A percentile compares a stretch with the other conserved stretches of the same genome.
Conservation (phyloP, 1,139 yeast genomes). For the Williopsis jadinii region DNA sequence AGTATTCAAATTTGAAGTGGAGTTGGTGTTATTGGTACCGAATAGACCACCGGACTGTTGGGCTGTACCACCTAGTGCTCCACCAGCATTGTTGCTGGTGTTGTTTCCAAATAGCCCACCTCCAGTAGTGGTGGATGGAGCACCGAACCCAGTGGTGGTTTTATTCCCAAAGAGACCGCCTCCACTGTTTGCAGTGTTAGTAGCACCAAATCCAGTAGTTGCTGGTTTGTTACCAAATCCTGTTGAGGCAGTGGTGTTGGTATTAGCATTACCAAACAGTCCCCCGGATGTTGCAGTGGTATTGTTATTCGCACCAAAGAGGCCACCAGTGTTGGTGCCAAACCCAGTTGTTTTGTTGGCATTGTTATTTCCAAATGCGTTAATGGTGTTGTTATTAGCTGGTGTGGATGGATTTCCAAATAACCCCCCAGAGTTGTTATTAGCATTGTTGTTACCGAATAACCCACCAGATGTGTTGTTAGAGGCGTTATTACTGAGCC, state of each 20-base stretch:
- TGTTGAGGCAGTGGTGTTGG: slow-evolving; percentile 7
- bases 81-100: slow-evolving; percentile 1
- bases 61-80: not conserved
- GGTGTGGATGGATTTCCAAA: slow-evolving; percentile 21
- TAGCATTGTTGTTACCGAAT: slow-evolving; percentile 11
- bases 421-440: slow-evolving; percentile 19
- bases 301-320: slow-evolving; percentile 9
- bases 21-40: slow-evolving; percentile 20
- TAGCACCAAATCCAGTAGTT: slow-evolving; percentile 15
- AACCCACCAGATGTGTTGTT: slow-evolving; percentile 11
- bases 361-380: slow-evolving; percentile 15
- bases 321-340: slow-evolving; percentile 17
- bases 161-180: slow-evolving; percentile 19
- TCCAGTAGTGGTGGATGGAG: slow-evolving; percentile 3
- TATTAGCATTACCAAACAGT: not conserved
- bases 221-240: slow-evolving; percentile 16
- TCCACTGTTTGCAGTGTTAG: not conserved
- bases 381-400: slow-evolving; percentile 18
- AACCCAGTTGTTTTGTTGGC: slow-evolving; percentile 3
- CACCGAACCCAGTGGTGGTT: slow-evolving; percentile 7
- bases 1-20: not conserved
- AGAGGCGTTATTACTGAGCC: slow-evolving; percentile 8
- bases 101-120: slow-evolving; percentile 16
- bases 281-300: slow-evolving; percentile 1
- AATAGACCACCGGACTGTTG: slow-evolving; percentile 21